These are phyloP conservation scores for Lepidium campestre DNA, from an alignment of 441 rosid genomes.

Conservation along the genomic window DNA sequence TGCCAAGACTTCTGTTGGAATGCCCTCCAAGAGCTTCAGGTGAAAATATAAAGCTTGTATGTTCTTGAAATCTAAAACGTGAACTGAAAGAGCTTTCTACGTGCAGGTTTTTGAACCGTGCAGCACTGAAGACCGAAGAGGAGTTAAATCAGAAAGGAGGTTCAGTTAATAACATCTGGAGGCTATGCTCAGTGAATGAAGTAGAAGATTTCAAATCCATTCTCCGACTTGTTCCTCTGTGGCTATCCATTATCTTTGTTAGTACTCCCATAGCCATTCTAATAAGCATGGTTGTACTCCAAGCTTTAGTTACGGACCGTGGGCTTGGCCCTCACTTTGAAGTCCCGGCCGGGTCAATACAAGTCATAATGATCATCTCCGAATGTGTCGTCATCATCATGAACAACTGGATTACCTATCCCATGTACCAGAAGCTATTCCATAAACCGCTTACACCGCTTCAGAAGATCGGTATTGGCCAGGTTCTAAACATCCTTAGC, in stretches of 20 bases:
- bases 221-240: conserved; percentile 40
- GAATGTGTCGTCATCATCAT: conserved; percentile 20
- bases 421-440: conserved; percentile 31
- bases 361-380: conserved; percentile 19
- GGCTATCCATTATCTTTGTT: conserved; percentile 42
- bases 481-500: conserved; percentile 28
- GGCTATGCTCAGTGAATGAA: conserved; percentile 6
- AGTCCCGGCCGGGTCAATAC: conserved; percentile 38
- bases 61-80: background rate
- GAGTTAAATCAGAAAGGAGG: conserved; percentile 7
- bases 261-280: conserved; percentile 32
- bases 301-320: conserved; percentile 40
- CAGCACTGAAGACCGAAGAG: conserved; percentile 33
- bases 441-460: conserved; percentile 20
- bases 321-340: conserved; percentile 32
- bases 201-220: conserved; percentile 62
- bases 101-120: conserved; percentile 39
- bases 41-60: background rate
- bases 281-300: conserved; percentile 31
- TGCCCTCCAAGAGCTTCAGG: conserved; percentile 27
- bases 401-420: conserved; percentile 23
- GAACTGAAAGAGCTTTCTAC: background rate
- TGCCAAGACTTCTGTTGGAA: background rate
- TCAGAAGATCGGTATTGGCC: conserved; percentile 38
- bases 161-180: background rate